Base-by-base conservation (phyloP, 352 stramenopile species). In the Pythium aquatile region DNA sequence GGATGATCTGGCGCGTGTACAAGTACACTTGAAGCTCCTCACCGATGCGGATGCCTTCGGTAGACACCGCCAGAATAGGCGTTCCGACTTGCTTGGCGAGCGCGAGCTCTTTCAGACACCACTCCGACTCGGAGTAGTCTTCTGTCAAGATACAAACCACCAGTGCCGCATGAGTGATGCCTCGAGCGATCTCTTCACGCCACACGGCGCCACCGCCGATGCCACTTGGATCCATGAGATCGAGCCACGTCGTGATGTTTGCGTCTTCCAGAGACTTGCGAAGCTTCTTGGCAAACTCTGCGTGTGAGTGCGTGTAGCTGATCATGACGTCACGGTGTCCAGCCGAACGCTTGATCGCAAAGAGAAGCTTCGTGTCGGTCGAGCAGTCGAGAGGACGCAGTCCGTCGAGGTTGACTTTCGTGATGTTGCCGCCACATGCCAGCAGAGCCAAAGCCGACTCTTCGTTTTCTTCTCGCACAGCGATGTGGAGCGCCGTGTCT, bases 321-420 rank as follows among this genome's bases (percentile, higher is more conserved):
- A 94, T 93, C 86, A 94, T 93, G 10, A 93, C 86, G 35, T 94
- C 86, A 0, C 86, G 81, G 32, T 88, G 76, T 0, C 86, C 86
- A 1, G 84, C 86, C n/a, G 84, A 85, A 16, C 73, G 81, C 68
- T 94, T 94, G 48, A 94, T 83, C 30, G 87, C 85, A 37, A 88
- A 94, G n/a, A 88, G 71, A 6, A 94, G 71, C 53, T 79, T 79
- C 4, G 86, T 93, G 6, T 82, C 89, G 5, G 79, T 91, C 0
- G 86, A 92, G 49, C 84, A 93, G 64, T 94, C 86, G 11, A 94
- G 58, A 7, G 86, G 82, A 8, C 86, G 76, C 28, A 89, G 57
- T 0, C 84, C 84, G 11, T 90, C 81, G 6, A 69, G 61, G 61
- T 94, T 94, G 61, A 85, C 85, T 58, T 78, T 76, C 76, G 90